Evolutionary conservation across 1,139 yeast species (phyloP).

Genomic region (Debaryomyces nepalensis): DNA sequence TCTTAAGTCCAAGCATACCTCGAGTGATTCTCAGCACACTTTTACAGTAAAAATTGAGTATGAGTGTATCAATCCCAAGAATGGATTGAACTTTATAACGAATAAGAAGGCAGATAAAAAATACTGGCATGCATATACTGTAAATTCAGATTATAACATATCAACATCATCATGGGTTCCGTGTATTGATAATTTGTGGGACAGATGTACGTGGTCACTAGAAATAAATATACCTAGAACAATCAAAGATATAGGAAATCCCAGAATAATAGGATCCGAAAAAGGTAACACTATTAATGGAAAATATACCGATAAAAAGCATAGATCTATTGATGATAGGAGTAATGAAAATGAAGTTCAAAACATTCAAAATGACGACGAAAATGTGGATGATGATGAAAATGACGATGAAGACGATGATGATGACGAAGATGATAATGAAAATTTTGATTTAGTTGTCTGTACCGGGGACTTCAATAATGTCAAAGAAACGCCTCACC

Average conservation of each 20-base stretch:
- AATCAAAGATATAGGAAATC: conserved; percentile 67
- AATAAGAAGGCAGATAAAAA: conserved; percentile 40
- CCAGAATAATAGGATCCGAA: conserved; percentile 45
- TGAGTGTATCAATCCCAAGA: conserved; percentile 63
- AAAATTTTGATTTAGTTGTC: conserved; percentile 62
- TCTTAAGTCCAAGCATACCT: conserved; percentile 37
- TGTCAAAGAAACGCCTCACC: conserved; percentile 53
- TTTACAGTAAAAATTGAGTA: conserved; percentile 73
- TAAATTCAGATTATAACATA: conserved; percentile 75
- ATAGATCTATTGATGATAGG: conserved; percentile 13
- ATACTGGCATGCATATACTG: conserved; percentile 85
- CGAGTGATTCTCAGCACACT: conserved; percentile 64
- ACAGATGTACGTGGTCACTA: conserved; percentile 89
- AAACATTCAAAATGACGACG: conserved; percentile 18
- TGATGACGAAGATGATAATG: conserved; percentile 54
- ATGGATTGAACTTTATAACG: conserved; percentile 79
- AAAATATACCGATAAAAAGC: conserved; percentile 17
- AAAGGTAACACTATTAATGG: conserved; percentile 18
- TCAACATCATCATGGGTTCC: conserved; percentile 97
- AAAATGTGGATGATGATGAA: conserved; percentile 22
- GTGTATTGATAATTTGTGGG: conserved; percentile 88
- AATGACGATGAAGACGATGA: conserved; percentile 34
- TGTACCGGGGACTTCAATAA: conserved; percentile 74
- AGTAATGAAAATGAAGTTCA: conserved; percentile 16
- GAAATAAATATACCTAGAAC: conserved; percentile 84